Evolutionary conservation across 371 early-diverging fungal species (phyloP), one percentile per base, ranked within the genome.

Genomic region (Sporodiniella umbellata): DNA sequence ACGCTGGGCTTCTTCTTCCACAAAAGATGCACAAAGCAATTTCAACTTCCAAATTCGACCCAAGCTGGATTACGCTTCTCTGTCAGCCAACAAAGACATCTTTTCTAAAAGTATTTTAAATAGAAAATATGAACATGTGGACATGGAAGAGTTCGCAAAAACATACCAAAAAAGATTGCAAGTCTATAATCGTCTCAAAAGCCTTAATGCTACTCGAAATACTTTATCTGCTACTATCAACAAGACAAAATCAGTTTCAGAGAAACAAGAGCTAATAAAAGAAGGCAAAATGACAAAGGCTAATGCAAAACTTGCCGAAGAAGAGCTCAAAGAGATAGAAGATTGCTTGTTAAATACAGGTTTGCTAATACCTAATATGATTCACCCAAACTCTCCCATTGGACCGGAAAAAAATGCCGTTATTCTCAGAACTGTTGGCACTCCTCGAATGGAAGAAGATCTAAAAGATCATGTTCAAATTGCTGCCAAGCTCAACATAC

Each of bases 391-490:
- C 12, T 59, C 74, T 2, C 89, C 89, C 12, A 64, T 88, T 21
- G 90, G 90, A 3, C 64, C 79, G 25, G 88, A 89, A 54, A 53
- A 58, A 1, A 72, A 74, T 1, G 86, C 88, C 8, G 64, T 52
- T 12, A 44, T 82, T 6, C 11, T 86, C 4, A 80, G 78, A 25
- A 55, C 59, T 0, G 62, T 79, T 8, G 82, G 81, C 0, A 48
- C 55, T 8, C 75, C 68, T 2, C 60, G 60, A 24, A 42, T 39
- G 6, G 56, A 61, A 1, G 49, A 52, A 24, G 66, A 71, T 11
- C 53, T 84, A 8, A 50, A 55, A 48, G 87, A 89, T 57, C 95
- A 95, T 64, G 64, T 90, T 3, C 64, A 80, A 3, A 56, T 96
- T 31, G 80, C 83, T 4, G 46, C 64, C 18, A 35, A 64, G 2